These are phyloP conservation scores for Omphalea diandra DNA, from an alignment of 441 rosid genomes.

Conservation along the genomic window DNA sequence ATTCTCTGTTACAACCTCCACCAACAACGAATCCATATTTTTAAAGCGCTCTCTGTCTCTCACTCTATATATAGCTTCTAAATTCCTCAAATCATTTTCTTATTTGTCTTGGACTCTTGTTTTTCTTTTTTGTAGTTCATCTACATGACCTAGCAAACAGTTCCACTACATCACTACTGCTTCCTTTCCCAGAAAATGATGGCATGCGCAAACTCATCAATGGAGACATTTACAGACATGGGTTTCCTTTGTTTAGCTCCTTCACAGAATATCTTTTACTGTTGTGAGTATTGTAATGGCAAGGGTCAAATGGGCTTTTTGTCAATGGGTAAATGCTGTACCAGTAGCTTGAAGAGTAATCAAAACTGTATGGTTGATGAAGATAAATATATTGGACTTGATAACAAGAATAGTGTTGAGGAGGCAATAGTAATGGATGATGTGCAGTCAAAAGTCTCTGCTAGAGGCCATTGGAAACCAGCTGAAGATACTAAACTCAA, in stretches of 20 bases:
- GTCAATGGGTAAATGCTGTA: slow-evolving; percentile 27
- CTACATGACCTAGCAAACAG: slow-evolving; percentile 43
- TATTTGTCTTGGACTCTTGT: slow-evolving; percentile 14
- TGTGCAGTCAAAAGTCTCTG: slow-evolving; percentile 42
- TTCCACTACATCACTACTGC: slow-evolving; percentile 33
- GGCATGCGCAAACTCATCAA: slow-evolving; percentile 28
- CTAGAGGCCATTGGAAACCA: slow-evolving; percentile 81
- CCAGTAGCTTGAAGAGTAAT: slow-evolving; percentile 22
- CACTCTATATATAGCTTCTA: slow-evolving; percentile 15
- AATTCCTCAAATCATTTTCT: neutral
- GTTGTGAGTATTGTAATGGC: slow-evolving; percentile 2
- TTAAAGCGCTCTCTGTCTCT: neutral
- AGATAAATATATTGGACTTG: slow-evolving; percentile 10
- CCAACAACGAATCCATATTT: slow-evolving; percentile 21
- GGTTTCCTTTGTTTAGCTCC: neutral
- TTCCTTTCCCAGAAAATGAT: slow-evolving; percentile 15
- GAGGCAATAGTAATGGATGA: slow-evolving; percentile 20
- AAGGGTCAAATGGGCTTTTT: slow-evolving; percentile 24
- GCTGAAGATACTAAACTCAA: slow-evolving; percentile 73
- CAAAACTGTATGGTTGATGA: neutral
- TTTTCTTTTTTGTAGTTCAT: slow-evolving; percentile 32
- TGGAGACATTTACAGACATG: slow-evolving; percentile 18
- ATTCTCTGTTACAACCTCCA: slow-evolving; percentile 26
- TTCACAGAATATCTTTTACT: slow-evolving; percentile 19
- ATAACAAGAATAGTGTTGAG: slow-evolving; percentile 9